Conservation (phyloP, 2,329 filamentous ascomycete species). For the Alternaria consortialis region DNA sequence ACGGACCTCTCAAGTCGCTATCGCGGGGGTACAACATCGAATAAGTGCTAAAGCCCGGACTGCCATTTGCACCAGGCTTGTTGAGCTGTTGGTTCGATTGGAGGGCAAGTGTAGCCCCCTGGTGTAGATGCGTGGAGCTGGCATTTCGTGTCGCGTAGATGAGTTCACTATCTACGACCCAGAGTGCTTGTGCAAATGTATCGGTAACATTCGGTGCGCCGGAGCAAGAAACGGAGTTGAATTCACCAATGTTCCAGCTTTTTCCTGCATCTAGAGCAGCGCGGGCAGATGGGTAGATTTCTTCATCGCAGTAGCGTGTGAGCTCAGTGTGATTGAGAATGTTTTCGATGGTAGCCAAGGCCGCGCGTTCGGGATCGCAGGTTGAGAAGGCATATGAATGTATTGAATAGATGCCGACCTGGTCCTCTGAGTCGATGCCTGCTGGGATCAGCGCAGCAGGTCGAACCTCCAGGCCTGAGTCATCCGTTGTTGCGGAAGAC, state of each 20-base stretch:
- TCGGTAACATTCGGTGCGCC: constrained; percentile 21
- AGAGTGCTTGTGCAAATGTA: constrained; percentile 23
- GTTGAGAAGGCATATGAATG: constrained; percentile 19
- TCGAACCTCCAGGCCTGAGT: constrained; percentile 17
- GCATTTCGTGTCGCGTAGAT: constrained; percentile 21
- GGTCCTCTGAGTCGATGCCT: constrained; percentile 13
- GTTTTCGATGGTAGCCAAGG: constrained; percentile 16
- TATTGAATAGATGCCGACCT: constrained; percentile 17
- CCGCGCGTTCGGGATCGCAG: constrained; percentile 10
- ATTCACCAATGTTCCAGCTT: constrained; percentile 19
- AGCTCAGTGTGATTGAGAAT: constrained; percentile 26
- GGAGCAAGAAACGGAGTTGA: constrained; percentile 20
- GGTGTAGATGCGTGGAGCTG: constrained; percentile 10
- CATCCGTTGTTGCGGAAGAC: constrained; percentile 21
- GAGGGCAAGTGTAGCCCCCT: constrained; percentile 20
- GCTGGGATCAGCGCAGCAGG: constrained; percentile 21
- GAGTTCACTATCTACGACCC: constrained; percentile 20
- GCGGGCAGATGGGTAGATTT: constrained; percentile 21
- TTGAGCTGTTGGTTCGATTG: constrained; percentile 21
- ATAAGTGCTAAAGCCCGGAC: constrained; percentile 19
- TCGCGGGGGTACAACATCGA: constrained; percentile 21
- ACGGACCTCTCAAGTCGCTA: constrained; percentile 15
- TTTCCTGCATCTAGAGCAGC: constrained; percentile 14
- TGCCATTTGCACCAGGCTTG: constrained; percentile 17
- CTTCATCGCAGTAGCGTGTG: constrained; percentile 16